phyloP scores from a whole-genome alignment of 1,139 yeast species.

The Suhomyces bribrorum region DNA sequence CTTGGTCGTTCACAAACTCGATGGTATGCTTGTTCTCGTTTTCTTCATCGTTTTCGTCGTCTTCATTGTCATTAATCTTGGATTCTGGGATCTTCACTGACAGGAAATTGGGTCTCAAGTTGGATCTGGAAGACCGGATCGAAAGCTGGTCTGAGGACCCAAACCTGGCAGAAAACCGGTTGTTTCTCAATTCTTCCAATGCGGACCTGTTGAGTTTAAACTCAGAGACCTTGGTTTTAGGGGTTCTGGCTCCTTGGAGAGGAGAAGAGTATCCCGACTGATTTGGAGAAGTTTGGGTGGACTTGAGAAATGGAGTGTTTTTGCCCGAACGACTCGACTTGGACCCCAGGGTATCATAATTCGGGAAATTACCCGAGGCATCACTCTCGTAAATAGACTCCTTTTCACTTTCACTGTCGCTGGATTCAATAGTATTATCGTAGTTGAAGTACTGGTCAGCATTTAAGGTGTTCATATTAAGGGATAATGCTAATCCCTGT shows the following conservation, averaged over 20 bases:
- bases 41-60: conserved; percentile 18
- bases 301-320: conserved; percentile 1
- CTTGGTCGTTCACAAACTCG: conserved; percentile 28
- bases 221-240: conserved; percentile 4
- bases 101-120: conserved; percentile 67
- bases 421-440: conserved; percentile 24
- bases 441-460: conserved; percentile 28
- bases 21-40: conserved; percentile 28
- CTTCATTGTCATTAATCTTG: conserved; percentile 62
- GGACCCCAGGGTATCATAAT: background rate
- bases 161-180: conserved; percentile 4
- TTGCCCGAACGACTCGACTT: background rate
- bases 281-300: conserved; percentile 1
- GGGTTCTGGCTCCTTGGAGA: conserved; percentile 1
- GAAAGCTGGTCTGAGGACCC: conserved; percentile 27
- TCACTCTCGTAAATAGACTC: conserved; percentile 22
- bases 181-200: conserved; percentile 3
- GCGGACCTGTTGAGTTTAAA: conserved; percentile 3
- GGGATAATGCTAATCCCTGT: conserved; percentile 66
- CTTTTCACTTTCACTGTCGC: conserved; percentile 33
- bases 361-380: background rate
- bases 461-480: conserved; percentile 62
- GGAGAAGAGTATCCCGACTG: background rate
- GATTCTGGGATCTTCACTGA: conserved; percentile 80
- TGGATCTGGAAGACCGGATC: conserved; percentile 35